Base-by-base conservation (phyloP, 2,329 filamentous ascomycete species). In the Akanthomyces uredinophilus region DNA sequence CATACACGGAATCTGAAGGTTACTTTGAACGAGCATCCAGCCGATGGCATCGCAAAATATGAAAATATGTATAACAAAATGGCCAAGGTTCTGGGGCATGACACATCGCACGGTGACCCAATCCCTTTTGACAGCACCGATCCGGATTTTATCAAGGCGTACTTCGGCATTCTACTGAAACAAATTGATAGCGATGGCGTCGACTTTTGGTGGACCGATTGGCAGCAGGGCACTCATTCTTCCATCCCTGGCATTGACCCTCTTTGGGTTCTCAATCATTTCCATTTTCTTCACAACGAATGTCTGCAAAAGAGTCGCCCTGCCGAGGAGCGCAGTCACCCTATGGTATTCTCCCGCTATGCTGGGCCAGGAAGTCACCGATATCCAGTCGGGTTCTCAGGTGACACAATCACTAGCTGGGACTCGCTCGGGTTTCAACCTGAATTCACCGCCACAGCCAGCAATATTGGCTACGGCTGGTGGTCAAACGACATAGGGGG, bases 171-270 rank as follows among this genome's bases (percentile, higher is more conserved):
- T 2, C 75, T 88, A 5, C 83, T 87, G 62, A 76, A 80, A 14
- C 73, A 77, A 16, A 74, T 87, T 32, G 85, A 88, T 64, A 74
- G 80, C 1, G 74, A 83, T 10, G 85, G 82, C 1, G 77, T 80
- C 24, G 85, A 88, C 67, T 87, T 88, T 62, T 87, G 84, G 83
- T 88, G 86, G 86, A 78, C 87, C 32, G 86, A 88, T 69, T 88
- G 85, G 85, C 86, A 88, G 70, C 86, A 88, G 69, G 86, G 86
- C 1, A 72, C 75, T 2, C 74, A 78, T 61, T 84, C 83, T 1
- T 77, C 78, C 39, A 77, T 87, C 6, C 80, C 78, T 0, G 84
- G 84, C 1, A 74, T 88, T 3, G 86, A 88, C 69, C 86, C 86
- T 0, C 73, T 88, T 0, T 88, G 86, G 85, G 72, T 87, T 27